These are phyloP conservation scores for Trichosporon sp. DNA, from an alignment of 1,284 basidiomycete species.

Conservation along the genomic window DNA sequence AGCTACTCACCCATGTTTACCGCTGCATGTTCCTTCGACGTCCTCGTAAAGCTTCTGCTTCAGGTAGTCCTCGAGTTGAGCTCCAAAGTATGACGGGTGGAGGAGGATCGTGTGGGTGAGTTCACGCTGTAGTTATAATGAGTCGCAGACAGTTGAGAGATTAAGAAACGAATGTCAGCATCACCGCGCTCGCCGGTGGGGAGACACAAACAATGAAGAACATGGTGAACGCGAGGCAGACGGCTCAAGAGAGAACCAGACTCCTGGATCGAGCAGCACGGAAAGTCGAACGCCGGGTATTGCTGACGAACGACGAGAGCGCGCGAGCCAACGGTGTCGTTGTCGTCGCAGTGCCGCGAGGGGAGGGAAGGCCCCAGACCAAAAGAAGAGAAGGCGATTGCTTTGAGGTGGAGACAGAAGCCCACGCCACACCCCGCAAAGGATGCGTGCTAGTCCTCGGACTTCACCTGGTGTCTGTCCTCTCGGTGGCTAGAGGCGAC, in stretches of 20 bases:
- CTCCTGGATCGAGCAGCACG: slow-evolving; percentile 13
- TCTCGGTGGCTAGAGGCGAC: slow-evolving; percentile 19
- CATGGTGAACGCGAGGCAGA: slow-evolving; percentile 35
- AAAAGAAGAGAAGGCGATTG: slow-evolving; percentile 12
- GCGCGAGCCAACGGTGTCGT: not conserved
- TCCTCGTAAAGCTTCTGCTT: slow-evolving; percentile 91
- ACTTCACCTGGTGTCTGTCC: slow-evolving; percentile 19
- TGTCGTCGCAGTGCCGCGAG: slow-evolving; percentile 5
- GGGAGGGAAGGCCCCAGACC: not conserved
- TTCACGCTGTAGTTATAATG: slow-evolving; percentile 69
- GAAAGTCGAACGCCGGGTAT: not conserved
- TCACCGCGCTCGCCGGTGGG: slow-evolving; percentile 11
- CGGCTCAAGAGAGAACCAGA: not conserved
- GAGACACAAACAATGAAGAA: slow-evolving; percentile 55
- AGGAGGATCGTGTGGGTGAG: slow-evolving; percentile 93
- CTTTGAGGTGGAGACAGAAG: slow-evolving; percentile 12
- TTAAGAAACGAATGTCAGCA: slow-evolving; percentile 36
- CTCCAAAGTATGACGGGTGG: slow-evolving; percentile 97
- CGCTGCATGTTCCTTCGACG: slow-evolving; percentile 96
- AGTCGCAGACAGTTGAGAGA: slow-evolving; percentile 17
- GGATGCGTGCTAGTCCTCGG: slow-evolving; percentile 20
- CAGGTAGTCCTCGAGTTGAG: slow-evolving; percentile 89
- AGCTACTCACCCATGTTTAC: slow-evolving; percentile 71
- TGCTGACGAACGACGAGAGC: slow-evolving; percentile 13
- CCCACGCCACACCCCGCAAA: slow-evolving; percentile 19